Base-by-base conservation (phyloP, 768 basidiomycete species). In the Serendipita sp. region DNA sequence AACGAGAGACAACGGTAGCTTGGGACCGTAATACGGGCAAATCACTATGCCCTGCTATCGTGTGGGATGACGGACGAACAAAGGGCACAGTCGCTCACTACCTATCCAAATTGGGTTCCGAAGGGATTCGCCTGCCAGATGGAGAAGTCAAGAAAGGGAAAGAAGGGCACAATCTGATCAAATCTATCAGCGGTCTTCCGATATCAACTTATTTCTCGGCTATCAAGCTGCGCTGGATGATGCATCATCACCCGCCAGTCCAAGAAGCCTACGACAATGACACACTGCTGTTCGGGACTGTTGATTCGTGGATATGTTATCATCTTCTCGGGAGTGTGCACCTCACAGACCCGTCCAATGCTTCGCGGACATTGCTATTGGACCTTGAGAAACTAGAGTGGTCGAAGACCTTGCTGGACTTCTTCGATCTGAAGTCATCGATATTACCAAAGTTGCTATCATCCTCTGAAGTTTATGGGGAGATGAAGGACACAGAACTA, bases 201-300 rank as follows among this genome's bases (percentile, higher is more conserved):
- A 79, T 97, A 5, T 96, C 94, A 15, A 98, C 95, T 0, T 99
- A 99, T 76, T 99, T 99, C 76, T 96, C 94, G 28, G 95, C 88
- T 16, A 86, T 96, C 73, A 98, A 97, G 76, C 79, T 96, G 67
- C 83, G 89, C 51, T 99, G 95, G 95, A 91, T 99, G 88, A 83
- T 95, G 67, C 89, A 95, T 73, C 84, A 97, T 72, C 75, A 86
- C 71, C 78, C 80, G 2, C 82, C 84, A 35, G 91, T 98, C 64
- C 74, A 79, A 38, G 78, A 81, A 47, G 94, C 96, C 0, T 86
- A 93, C 71, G 83, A 87, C 44, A 75, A 81, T 44, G 91, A 91
- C 73, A 81, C 89, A 66, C 80, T 98, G 11, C 76, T 86, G 23
- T 93, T 97, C 71, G 96, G 96, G 28, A 99, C 96, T 1, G 86